Evolutionary conservation across 2,329 filamentous ascomycete species (phyloP).

Genomic region (Arthrobotrys megalospora): DNA sequence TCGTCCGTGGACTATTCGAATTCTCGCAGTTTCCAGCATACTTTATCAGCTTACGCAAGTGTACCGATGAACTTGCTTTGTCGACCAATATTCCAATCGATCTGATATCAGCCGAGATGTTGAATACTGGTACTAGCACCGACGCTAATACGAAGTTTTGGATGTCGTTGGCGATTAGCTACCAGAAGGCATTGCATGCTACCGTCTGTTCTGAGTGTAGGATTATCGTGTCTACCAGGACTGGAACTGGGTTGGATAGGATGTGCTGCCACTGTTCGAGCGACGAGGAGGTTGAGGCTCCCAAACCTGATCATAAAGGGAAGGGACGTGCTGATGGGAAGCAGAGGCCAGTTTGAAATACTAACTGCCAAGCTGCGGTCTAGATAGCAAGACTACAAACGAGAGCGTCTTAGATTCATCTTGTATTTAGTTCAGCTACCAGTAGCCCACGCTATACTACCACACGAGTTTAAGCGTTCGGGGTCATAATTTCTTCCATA

Average conservation of each 20-base stretch:
- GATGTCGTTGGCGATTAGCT: slow-evolving; percentile 43
- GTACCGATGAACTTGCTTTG: slow-evolving; percentile 51
- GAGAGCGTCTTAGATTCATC: too few relatives aligned
- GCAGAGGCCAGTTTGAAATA: neutral
- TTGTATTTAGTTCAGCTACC: too few relatives aligned
- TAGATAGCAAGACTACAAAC: too few relatives aligned
- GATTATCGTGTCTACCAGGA: slow-evolving; percentile 29
- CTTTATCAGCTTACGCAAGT: slow-evolving; percentile 48
- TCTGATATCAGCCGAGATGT: neutral
- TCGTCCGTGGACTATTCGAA: slow-evolving; percentile 50
- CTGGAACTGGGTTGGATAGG: slow-evolving; percentile 27
- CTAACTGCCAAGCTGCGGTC: too few relatives aligned
- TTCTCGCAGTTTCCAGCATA: neutral
- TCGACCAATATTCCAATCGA: slow-evolving; percentile 15
- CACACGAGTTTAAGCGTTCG: too few relatives aligned
- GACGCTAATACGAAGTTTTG: slow-evolving; percentile 29
- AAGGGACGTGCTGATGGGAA: neutral
- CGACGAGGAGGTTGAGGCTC: neutral
- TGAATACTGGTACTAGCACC: neutral
- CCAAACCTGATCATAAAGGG: neutral
- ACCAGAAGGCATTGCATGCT: slow-evolving; percentile 46
- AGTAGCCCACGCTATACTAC: too few relatives aligned
- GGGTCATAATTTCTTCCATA: too few relatives aligned
- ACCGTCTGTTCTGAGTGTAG: slow-evolving; percentile 49
- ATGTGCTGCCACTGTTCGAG: slow-evolving; percentile 54